A percentile compares a stretch with the other conserved stretches of the same genome.
Evolutionary conservation across 2,329 filamentous ascomycete species (phyloP).

Genomic region (Talaromyces piceae): DNA sequence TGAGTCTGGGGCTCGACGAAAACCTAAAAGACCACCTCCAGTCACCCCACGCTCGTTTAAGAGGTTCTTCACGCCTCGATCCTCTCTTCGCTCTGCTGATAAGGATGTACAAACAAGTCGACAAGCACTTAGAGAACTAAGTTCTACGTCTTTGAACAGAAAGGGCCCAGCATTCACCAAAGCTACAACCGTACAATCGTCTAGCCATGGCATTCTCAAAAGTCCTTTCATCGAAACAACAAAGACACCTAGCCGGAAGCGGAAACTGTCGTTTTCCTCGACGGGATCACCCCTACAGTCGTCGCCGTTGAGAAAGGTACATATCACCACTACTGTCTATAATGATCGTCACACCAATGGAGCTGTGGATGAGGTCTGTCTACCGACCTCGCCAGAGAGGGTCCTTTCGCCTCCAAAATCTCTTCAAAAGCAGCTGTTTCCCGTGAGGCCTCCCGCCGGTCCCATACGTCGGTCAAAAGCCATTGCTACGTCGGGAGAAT

Average conservation of each 20-base stretch:
- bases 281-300: constrained; percentile 43
- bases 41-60: constrained; percentile 46
- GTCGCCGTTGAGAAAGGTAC: constrained; percentile 40
- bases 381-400: constrained; percentile 1
- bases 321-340: constrained; percentile 24
- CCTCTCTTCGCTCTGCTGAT: constrained; percentile 29
- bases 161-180: constrained; percentile 36
- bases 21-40: constrained; percentile 39
- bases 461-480: constrained; percentile 30
- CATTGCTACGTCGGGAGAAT: constrained; percentile 29
- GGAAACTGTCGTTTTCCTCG: constrained; percentile 40
- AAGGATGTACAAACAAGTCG: constrained; percentile 35
- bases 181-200: constrained; percentile 17
- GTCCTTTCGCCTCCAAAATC: constrained; percentile 5
- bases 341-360: constrained; percentile 21
- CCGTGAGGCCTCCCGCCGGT: constrained; percentile 16
- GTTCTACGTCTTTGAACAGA: constrained; percentile 36
- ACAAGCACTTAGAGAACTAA: constrained; percentile 39
- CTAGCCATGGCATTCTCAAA: constrained; percentile 16
- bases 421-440: constrained; percentile 10
- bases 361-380: constrained; percentile 23
- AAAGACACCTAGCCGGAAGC: constrained; percentile 37
- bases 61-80: constrained; percentile 45
- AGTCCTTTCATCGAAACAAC: constrained; percentile 23
- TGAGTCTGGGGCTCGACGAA: constrained; percentile 29